phyloP scores from a whole-genome alignment of 106 monocot species.

The Vanilla planifolia region DNA sequence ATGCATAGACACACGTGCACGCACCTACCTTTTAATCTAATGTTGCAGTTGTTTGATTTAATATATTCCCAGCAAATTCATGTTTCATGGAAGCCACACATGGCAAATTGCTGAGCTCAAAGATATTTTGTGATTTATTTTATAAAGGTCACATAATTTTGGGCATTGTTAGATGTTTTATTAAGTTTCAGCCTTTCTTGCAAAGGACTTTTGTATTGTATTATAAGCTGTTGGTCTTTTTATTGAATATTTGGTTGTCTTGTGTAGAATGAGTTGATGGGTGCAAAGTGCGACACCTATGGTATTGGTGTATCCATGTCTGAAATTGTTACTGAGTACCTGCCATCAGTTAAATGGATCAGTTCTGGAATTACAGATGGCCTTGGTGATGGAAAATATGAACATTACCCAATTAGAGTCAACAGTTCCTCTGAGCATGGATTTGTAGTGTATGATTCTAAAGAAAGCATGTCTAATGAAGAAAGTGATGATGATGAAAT shows the following conservation, averaged over 20 bases:
- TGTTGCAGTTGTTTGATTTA: too few relatives aligned
- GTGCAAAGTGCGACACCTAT: conserved; percentile 24
- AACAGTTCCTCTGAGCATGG: not conserved
- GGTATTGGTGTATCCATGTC: conserved; percentile 21
- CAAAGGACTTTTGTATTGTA: too few relatives aligned
- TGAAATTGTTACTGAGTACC: conserved; percentile 51
- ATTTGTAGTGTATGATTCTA: conserved; percentile 5
- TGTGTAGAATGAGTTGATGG: conserved; percentile 37
- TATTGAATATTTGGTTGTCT: conserved; percentile 4
- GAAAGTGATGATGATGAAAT: conserved; percentile 62
- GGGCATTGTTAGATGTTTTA: not conserved
- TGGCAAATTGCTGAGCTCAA: too few relatives aligned
- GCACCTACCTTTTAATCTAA: too few relatives aligned
- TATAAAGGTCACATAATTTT: not conserved
- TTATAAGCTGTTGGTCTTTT: too few relatives aligned
- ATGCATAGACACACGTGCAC: too few relatives aligned
- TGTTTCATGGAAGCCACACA: too few relatives aligned
- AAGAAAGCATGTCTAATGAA: not conserved
- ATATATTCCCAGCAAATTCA: too few relatives aligned
- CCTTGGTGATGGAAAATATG: conserved; percentile 1
- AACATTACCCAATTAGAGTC: not conserved
- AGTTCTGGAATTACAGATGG: conserved; percentile 8
- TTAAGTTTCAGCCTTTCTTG: not conserved
- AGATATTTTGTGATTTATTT: too few relatives aligned
- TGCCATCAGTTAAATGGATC: conserved; percentile 38